Evolutionary conservation across 108 stramenopile species (phyloP), one percentile per base, ranked within the genome.

Genomic region (Bacterosira constricta): DNA sequence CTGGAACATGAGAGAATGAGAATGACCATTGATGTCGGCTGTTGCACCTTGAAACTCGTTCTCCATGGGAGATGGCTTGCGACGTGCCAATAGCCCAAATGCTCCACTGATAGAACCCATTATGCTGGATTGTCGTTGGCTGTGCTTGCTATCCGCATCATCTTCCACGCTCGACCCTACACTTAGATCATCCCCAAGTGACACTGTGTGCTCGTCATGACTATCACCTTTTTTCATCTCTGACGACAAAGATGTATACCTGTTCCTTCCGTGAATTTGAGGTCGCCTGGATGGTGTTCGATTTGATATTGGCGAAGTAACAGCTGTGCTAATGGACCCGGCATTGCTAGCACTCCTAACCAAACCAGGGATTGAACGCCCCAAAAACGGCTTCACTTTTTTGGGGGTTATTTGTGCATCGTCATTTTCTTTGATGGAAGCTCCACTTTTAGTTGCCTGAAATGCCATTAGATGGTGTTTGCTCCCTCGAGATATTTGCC

Each of bases 31-130:
- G 8, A 5, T 20, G 32, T 26, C 31, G 13, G 56, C 17, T n/a
- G 23, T 15, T 12, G 26, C 41, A 39, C 59, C 67, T 31, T 11
- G 37, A 11, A 25, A 18, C 20, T 45, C 63, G 18, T 42, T 47
- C 29, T 31, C 25, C 31, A 46, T 27, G 6, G 37, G 63, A 12
- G 82, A 58, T 20, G 66, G 66, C 41, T 88, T 90, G 15, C 84
- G 76, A n/a, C 88, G 75, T 3, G 88, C 86, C 57, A 93, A 45
- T 6, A 91, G 69, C 41, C 89, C 89, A 15, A 93, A 68, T 25
- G 89, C 89, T 60, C 88, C 92, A 52, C 89, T 83, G 1, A 93
- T 63, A n/a, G 92, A 86, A n/a, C 85, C 82, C 67, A 88, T 88
- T 32, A 90, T 53, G 12, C 82, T 64, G 9, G 68, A 62, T 44